These are phyloP conservation scores for Fraxinus angustifolia DNA, from an alignment of 305 asterid species.

Conservation along the genomic window DNA sequence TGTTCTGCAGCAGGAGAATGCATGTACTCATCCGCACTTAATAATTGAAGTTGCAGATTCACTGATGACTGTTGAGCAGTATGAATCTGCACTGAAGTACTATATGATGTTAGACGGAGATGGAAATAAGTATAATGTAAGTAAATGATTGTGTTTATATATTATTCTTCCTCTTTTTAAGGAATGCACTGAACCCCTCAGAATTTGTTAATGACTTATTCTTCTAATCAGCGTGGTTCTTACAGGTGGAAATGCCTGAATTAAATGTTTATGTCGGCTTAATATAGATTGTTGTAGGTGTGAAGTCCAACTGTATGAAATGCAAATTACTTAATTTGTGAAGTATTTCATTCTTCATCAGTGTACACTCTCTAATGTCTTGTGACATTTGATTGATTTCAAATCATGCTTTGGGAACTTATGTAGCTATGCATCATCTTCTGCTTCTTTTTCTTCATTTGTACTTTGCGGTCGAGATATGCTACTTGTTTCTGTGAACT, in stretches of 20 bases:
- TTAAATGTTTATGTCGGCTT: not conserved
- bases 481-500: not conserved
- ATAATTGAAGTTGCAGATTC: conserved; percentile 58
- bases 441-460: not conserved
- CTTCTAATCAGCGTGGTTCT: not conserved
- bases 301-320: not conserved
- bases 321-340: not conserved
- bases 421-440: not conserved
- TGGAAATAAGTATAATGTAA: conserved; percentile 39
- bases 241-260: not conserved
- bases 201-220: not conserved
- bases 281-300: not conserved
- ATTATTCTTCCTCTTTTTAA: conserved; percentile 3
- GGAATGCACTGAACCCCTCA: not conserved
- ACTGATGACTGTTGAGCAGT: conserved; percentile 44
- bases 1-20: conserved; percentile 33
- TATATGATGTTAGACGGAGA: conserved; percentile 51
- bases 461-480: not conserved
- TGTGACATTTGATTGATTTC: not conserved
- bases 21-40: conserved; percentile 37
- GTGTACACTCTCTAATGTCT: not conserved
- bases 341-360: not conserved
- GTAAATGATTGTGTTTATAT: conserved; percentile 16
- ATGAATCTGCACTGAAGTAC: conserved; percentile 55
- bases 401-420: not conserved